Evolutionary conservation across 2,329 filamentous ascomycete genomes (phyloP), one percentile per base, ranked within the genome.

Genomic region (Aspergillus sp.): DNA sequence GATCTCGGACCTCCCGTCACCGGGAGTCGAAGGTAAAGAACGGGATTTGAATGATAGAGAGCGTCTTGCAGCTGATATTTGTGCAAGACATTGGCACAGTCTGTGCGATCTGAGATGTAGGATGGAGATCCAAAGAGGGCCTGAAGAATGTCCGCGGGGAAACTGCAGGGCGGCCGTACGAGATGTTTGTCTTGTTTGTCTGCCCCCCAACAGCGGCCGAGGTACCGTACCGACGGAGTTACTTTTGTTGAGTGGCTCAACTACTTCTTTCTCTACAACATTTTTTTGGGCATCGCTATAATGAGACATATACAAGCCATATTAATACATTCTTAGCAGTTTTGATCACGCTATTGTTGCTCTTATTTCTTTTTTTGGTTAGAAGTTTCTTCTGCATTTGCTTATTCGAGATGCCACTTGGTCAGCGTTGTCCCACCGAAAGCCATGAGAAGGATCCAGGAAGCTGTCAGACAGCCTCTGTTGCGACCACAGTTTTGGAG

Each of bases 361-460:
- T 39, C 30, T 48, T 47, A 17, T 56, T 38, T 45, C 24, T 50
- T 36, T 32, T 30, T 13, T 22, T n/a, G n/a, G n/a, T n/a, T n/a
- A n/a, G n/a, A n/a, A 49, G 26, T 45, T 55, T 51, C 47, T 48
- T 5, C 57, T 52, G 53, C 22, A 32, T 62, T 51, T 63, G 42
- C 51, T 61, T 71, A 64, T 60, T 59, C 43, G 64, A 56, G 34
- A 71, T 70, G 69, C 56, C 68, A 54, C 42, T 59, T 66, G 71
- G 67, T 57, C 71, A 70, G 55, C 73, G 72, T 62, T 68, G 65
- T 59, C 65, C 65, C 55, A 63, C 65, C 51, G 59, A 62, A 48
- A 55, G 43, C 55, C 51, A 51, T 51, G 61, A 59, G 56, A 62
- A 56, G 42, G 59, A 64, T 48, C 62, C 51, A 62, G 65, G 50